Percentiles rank a stretch among this genome's conserved stretches.
Conservation (phyloP, 352 stramenopile species). For the Halophytophthora batemanensis region DNA sequence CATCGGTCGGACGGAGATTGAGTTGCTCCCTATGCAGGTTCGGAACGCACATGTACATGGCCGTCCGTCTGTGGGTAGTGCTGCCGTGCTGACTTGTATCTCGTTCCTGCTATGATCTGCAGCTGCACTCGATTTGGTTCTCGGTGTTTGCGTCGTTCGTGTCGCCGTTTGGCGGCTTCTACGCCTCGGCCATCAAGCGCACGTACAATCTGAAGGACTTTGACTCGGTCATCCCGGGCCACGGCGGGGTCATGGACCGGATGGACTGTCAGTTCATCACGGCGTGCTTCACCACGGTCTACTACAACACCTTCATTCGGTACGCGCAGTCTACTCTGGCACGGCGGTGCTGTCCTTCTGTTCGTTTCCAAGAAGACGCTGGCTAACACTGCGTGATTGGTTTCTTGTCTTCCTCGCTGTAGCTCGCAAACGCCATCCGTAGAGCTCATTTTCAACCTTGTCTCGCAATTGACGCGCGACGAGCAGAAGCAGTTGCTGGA, state of each 20-base stretch:
- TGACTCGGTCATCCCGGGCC: conserved; percentile 97
- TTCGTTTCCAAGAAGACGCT: not conserved
- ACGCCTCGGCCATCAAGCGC: conserved; percentile 98
- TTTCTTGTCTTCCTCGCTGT: conserved; percentile 1
- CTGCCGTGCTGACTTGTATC: not conserved
- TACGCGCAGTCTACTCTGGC: conserved; percentile 14
- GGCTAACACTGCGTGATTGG: conserved; percentile 5
- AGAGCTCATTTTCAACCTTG: conserved; percentile 71
- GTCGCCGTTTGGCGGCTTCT: conserved; percentile 99
- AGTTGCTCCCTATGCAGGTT: conserved; percentile 86
- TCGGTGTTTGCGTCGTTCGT: conserved; percentile 96
- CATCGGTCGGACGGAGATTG: conserved; percentile 66
- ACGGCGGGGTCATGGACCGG: conserved; percentile 96
- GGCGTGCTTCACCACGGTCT: conserved; percentile 93
- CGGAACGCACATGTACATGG: not conserved
- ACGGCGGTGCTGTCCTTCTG: not conserved
- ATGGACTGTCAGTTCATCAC: conserved; percentile 98
- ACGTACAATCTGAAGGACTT: conserved; percentile 99
- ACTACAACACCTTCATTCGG: conserved; percentile 97
- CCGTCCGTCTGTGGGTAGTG: not conserved
- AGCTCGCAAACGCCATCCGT: conserved; percentile 65
- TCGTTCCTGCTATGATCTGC: conserved; percentile 3
- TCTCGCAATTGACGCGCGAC: conserved; percentile 54
- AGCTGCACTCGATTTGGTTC: conserved; percentile 97
- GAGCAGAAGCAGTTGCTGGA: conserved; percentile 72